Evolutionary conservation across 371 early-diverging fungal genomes (phyloP).

Genomic region (Mucor saturninus): DNA sequence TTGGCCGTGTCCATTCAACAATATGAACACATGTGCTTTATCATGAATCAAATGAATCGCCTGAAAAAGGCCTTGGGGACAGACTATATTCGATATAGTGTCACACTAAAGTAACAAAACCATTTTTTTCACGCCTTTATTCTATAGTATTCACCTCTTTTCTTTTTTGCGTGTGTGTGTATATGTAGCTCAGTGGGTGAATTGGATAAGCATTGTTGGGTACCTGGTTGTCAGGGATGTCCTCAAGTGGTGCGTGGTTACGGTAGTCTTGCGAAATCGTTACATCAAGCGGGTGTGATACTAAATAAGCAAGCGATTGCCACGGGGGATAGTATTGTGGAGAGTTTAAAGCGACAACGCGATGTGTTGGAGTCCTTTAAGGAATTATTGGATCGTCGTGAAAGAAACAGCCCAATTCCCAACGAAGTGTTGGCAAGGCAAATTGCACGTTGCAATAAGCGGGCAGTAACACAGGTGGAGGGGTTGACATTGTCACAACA

Average conservation of each 20-base stretch:
- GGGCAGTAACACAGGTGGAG: conserved; percentile 11
- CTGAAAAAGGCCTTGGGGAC: conserved; percentile 59
- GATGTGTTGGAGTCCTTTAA: conserved; percentile 67
- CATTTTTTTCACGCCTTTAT: neutral
- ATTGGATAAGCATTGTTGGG: conserved; percentile 53
- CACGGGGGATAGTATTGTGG: conserved; percentile 55
- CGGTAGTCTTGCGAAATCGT: conserved; percentile 47
- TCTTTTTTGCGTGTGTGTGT: neutral
- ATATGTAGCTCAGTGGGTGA: conserved; percentile 30
- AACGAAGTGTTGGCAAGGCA: conserved; percentile 39
- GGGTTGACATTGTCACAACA: conserved; percentile 36
- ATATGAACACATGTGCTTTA: conserved; percentile 58
- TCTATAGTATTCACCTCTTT: neutral
- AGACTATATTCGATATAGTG: conserved; percentile 59
- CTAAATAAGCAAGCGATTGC: conserved; percentile 22
- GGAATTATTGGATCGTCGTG: conserved; percentile 36
- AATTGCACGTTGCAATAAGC: conserved; percentile 26
- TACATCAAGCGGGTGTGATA: conserved; percentile 48
- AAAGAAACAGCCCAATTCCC: conserved; percentile 27
- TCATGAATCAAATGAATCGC: conserved; percentile 62
- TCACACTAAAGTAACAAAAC: conserved; percentile 50
- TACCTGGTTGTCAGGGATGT: conserved; percentile 58
- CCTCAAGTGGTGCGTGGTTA: conserved; percentile 52
- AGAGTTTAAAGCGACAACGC: conserved; percentile 68
- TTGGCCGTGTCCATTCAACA: conserved; percentile 50